phyloP scores from a whole-genome alignment of 441 rosid genomes.

The Eruca vesicaria region DNA sequence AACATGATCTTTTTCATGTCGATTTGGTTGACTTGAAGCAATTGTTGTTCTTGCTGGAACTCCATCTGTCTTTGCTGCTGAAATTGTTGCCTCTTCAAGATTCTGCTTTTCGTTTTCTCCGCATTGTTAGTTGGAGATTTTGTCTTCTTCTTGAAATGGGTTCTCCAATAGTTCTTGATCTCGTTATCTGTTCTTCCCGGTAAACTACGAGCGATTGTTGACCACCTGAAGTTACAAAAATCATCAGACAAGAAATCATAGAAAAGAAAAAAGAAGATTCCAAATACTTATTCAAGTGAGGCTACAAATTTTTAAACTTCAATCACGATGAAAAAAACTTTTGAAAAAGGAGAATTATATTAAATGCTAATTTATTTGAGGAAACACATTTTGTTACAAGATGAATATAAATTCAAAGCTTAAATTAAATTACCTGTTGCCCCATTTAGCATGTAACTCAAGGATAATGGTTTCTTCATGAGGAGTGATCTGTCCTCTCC shows the following conservation, averaged over 20 bases:
- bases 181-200: constrained; percentile 4
- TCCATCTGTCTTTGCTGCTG: constrained; percentile 2
- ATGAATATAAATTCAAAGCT: background rate
- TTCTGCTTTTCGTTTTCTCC: background rate
- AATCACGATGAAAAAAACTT: background rate
- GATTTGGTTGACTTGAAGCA: background rate
- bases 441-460: constrained; percentile 90
- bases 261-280: background rate
- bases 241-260: background rate
- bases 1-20: constrained; percentile 8
- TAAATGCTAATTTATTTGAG: background rate
- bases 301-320: background rate
- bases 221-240: background rate
- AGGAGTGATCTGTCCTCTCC: constrained; percentile 89
- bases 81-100: background rate
- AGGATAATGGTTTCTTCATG: constrained; percentile 80
- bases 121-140: background rate
- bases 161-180: constrained; percentile 6
- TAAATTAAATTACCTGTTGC: constrained; percentile 61
- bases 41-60: background rate
- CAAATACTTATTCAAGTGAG: background rate
- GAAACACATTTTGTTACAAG: background rate
- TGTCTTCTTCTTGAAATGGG: background rate
- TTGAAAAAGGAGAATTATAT: too few relatives aligned
- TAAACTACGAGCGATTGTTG: background rate